phyloP scores from a whole-genome alignment of 2,329 filamentous ascomycete genomes.

The Trichoderma endophyticum region DNA sequence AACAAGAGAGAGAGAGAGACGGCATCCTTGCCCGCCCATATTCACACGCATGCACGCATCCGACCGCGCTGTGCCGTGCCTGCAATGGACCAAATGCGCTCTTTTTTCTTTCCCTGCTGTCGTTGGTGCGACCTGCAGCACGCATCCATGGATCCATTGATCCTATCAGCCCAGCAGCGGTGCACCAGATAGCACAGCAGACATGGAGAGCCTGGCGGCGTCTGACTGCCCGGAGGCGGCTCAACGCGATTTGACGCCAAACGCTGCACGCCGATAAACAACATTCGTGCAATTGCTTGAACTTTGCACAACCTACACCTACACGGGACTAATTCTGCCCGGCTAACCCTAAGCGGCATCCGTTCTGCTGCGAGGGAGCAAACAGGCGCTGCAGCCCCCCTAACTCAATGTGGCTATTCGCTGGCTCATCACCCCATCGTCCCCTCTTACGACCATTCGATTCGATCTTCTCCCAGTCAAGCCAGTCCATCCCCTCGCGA shows the following conservation, averaged over 20 bases:
- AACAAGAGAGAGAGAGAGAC: not conserved
- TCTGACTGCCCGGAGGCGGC: constrained; percentile 9
- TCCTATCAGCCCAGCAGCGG: not conserved
- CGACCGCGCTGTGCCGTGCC: constrained; percentile 1
- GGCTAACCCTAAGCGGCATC: constrained; percentile 17
- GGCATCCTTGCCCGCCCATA: not conserved
- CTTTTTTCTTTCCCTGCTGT: not conserved
- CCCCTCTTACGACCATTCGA: constrained; percentile 4
- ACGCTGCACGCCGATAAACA: constrained; percentile 12
- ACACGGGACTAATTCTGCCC: not conserved
- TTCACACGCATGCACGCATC: not conserved
- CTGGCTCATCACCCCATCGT: constrained; percentile 7
- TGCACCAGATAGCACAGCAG: not conserved
- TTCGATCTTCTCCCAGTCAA: not conserved
- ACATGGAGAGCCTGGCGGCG: not conserved
- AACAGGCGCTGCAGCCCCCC: constrained; percentile 12
- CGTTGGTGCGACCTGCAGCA: constrained; percentile 10
- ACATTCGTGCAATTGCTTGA: not conserved
- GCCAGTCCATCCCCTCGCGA: constrained; percentile 1
- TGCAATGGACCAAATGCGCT: not conserved
- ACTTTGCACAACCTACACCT: not conserved
- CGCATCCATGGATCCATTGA: not conserved
- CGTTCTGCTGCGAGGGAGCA: not conserved
- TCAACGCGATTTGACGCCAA: not conserved
- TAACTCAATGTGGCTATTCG: constrained; percentile 12